Evolutionary conservation across 768 basidiomycete species (phyloP).

Genomic region (Mycena leptocephala): DNA sequence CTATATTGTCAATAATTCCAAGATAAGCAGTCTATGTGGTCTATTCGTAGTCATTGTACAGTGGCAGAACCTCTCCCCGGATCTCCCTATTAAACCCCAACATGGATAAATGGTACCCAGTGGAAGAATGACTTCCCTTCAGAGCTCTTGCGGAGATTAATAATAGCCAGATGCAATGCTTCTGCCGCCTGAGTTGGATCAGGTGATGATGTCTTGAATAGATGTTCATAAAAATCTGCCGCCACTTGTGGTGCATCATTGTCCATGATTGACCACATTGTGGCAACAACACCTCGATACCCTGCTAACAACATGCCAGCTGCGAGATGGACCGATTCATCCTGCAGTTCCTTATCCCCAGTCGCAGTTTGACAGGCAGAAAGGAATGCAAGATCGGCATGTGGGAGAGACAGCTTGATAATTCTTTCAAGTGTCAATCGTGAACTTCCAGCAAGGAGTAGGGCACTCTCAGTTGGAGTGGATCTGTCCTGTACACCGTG

Average conservation of each 20-base stretch:
- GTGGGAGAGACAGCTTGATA: background rate
- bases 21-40: no score
- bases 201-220: background rate
- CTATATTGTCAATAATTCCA: no score
- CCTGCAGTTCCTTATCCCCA: background rate
- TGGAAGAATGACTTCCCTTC: no score
- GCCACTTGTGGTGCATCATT: background rate
- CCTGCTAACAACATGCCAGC: background rate
- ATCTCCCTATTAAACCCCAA: background rate
- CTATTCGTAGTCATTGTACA: no score
- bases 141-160: background rate
- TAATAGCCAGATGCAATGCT: background rate
- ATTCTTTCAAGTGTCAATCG: background rate
- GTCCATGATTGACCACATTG: background rate
- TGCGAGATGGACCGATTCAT: background rate
- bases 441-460: background rate
- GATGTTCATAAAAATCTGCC: slow-evolving; percentile 7
- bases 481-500: background rate
- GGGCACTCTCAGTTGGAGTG: background rate
- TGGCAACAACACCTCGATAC: background rate
- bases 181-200: background rate
- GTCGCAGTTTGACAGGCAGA: background rate
- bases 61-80: no score
- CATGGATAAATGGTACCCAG: background rate
- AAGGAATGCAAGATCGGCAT: background rate